A percentile compares a stretch with the other conserved stretches of the same genome.
These are phyloP conservation scores for Aeschynomene evenia DNA, from an alignment of 306 rosid species.

Conservation along the genomic window DNA sequence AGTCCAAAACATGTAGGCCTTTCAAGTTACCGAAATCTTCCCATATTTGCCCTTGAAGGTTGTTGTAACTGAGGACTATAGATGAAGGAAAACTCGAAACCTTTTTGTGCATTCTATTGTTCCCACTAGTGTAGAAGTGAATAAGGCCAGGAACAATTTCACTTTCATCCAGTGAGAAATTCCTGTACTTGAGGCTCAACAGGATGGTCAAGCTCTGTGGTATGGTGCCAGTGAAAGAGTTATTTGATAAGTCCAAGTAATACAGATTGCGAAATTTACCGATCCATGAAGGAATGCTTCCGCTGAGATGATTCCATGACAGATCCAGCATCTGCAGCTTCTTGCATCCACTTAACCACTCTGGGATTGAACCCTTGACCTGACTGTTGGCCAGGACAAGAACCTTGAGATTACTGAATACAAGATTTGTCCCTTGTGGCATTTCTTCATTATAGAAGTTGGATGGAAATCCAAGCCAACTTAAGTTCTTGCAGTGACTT, in stretches of 20 bases:
- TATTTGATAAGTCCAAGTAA: constrained; percentile 44
- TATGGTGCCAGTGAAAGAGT: constrained; percentile 41
- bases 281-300: constrained; percentile 43
- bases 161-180: constrained; percentile 8
- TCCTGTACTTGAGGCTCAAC: constrained; percentile 3
- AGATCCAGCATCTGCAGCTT: constrained; percentile 47
- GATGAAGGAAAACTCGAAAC: constrained; percentile 30
- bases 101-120: neutral
- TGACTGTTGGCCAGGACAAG: constrained; percentile 30
- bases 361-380: constrained; percentile 48
- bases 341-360: constrained; percentile 44
- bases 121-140: neutral
- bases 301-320: constrained; percentile 45
- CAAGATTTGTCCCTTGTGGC: constrained; percentile 15
- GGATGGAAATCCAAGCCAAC: constrained; percentile 12
- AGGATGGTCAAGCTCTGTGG: constrained; percentile 31
- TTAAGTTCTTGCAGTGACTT: constrained; percentile 42
- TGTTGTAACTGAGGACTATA: constrained; percentile 30
- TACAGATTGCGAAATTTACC: constrained; percentile 24
- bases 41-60: constrained; percentile 34
- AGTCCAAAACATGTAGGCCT: constrained; percentile 33
- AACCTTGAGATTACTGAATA: constrained; percentile 36
- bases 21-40: constrained; percentile 30
- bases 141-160: neutral
- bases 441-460: constrained; percentile 43